These are phyloP conservation scores for Lachancea sp. DNA, from an alignment of 805 yeast species.

Conservation along the genomic window DNA sequence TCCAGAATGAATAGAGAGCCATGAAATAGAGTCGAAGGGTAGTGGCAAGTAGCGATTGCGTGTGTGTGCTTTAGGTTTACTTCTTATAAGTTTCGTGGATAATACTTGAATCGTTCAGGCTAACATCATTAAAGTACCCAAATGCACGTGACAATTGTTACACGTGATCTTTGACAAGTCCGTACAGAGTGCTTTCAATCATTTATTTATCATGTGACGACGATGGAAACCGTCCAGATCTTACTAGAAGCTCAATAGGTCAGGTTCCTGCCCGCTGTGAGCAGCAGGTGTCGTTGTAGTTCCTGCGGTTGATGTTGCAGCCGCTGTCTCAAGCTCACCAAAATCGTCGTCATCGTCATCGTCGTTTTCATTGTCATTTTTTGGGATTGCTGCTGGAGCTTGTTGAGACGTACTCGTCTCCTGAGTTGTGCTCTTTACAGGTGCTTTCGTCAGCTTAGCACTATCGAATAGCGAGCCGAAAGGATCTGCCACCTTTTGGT, in stretches of 20 bases:
- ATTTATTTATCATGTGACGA: too few species aligned
- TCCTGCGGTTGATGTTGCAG: conserved; percentile 12
- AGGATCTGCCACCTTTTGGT: conserved; percentile 51
- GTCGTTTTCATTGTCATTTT: too few species aligned
- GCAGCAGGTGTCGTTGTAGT: not conserved
- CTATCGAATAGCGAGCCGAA: conserved; percentile 63
- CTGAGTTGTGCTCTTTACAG: not conserved
- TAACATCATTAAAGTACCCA: too few species aligned
- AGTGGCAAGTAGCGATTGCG: too few species aligned
- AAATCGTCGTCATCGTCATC: conserved; percentile 30
- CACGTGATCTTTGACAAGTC: too few species aligned
- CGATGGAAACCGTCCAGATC: too few species aligned
- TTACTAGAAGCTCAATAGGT: conserved; percentile 27
- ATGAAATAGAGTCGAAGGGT: too few species aligned
- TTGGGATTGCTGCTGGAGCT: not conserved
- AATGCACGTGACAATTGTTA: too few species aligned
- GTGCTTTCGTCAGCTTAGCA: conserved; percentile 40
- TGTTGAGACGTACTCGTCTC: not conserved
- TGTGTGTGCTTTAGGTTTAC: too few species aligned
- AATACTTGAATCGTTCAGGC: too few species aligned
- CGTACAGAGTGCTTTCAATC: too few species aligned
- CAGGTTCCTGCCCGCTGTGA: conserved; percentile 21
- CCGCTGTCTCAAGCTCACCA: conserved; percentile 29
- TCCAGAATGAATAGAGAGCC: conserved; percentile 81
- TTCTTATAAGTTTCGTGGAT: too few species aligned